Conservation (phyloP, 2,329 filamentous ascomycete genomes). For the Pestalotiopsis sp. region DNA sequence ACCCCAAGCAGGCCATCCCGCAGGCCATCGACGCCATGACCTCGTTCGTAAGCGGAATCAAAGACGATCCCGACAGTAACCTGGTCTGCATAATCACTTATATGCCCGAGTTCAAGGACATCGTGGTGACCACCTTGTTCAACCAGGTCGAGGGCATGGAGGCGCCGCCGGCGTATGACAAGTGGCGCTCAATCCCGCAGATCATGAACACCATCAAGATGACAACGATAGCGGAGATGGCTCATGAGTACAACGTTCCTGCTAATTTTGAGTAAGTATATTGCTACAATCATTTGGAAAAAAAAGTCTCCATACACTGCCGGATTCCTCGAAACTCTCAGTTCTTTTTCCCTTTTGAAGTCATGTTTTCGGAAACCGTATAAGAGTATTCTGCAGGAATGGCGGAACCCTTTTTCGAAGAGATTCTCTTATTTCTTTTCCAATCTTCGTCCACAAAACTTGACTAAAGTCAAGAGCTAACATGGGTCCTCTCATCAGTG, state of each 20-base stretch:
- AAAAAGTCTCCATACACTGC: too few species aligned
- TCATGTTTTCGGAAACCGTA: too few species aligned
- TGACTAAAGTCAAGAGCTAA: background rate
- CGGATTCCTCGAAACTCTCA: too few species aligned
- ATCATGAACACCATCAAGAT: slow-evolving; percentile 22
- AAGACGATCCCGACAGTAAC: slow-evolving; percentile 20
- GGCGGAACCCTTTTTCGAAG: too few species aligned
- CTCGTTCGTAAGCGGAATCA: slow-evolving; percentile 14
- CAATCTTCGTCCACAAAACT: too few species aligned
- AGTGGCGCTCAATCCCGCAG: slow-evolving; percentile 18
- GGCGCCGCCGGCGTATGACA: slow-evolving; percentile 19
- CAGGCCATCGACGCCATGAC: slow-evolving; percentile 18
- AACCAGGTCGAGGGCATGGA: slow-evolving; percentile 20
- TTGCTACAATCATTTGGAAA: too few species aligned
- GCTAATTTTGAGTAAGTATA: slow-evolving; percentile 15
- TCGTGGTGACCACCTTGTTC: slow-evolving; percentile 19
- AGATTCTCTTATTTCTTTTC: too few species aligned
- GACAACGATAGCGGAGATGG: slow-evolving; percentile 21
- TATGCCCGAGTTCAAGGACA: slow-evolving; percentile 19
- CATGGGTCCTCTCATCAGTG: slow-evolving; percentile 4
- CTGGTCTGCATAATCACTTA: slow-evolving; percentile 23
- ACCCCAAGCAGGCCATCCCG: slow-evolving; percentile 12
- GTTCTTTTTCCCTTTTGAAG: too few species aligned
- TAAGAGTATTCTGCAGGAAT: too few species aligned
- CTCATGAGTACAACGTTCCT: slow-evolving; percentile 21